These are phyloP conservation scores for Candida pseudofarinosa DNA, from an alignment of 805 yeast genomes.

Conservation along the genomic window DNA sequence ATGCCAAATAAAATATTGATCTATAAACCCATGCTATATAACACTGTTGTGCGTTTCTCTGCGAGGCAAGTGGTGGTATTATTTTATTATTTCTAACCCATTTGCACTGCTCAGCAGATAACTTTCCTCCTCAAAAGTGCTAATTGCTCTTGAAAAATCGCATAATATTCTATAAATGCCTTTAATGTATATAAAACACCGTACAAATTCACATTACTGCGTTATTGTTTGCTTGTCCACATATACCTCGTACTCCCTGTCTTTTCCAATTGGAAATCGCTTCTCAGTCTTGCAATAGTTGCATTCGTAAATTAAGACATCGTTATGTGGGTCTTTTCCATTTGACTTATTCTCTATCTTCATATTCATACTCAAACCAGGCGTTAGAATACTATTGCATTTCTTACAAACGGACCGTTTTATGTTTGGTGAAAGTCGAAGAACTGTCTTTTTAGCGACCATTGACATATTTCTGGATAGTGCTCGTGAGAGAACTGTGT, in stretches of 20 bases:
- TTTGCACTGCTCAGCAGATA: too few species aligned
- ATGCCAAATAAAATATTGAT: too few species aligned
- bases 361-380: constrained; percentile 41
- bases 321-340: constrained; percentile 27
- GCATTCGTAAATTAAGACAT: constrained; percentile 50
- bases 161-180: neutral
- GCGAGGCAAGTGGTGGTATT: too few species aligned
- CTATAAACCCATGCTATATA: too few species aligned
- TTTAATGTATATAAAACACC: neutral
- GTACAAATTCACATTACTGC: neutral
- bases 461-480: constrained; percentile 53
- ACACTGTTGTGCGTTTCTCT: too few species aligned
- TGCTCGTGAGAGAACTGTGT: constrained; percentile 48
- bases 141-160: neutral
- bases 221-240: constrained; percentile 34
- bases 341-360: constrained; percentile 43
- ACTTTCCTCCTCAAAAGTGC: too few species aligned
- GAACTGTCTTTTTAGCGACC: constrained; percentile 65
- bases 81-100: too few species aligned
- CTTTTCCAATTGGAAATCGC: constrained; percentile 59
- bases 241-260: constrained; percentile 47
- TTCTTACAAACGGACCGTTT: constrained; percentile 69
- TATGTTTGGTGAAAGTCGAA: constrained; percentile 57
- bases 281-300: constrained; percentile 47
- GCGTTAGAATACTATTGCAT: constrained; percentile 51